Base-by-base conservation (phyloP, 495 filamentous ascomycete genomes). In the Neurospora pannonica region DNA sequence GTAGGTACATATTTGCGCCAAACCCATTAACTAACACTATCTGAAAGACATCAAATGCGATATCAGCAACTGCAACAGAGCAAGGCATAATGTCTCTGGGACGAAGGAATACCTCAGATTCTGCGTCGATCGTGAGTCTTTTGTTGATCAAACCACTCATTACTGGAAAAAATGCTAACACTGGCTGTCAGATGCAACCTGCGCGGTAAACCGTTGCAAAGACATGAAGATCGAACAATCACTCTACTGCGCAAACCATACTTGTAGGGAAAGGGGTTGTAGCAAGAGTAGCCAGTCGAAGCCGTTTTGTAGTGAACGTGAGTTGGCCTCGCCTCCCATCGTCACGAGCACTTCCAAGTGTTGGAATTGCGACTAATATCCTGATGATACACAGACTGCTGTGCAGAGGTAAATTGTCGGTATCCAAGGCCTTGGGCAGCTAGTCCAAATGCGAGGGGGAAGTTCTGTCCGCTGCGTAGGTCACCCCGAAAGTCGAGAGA, bases 261-360 rank as follows among this genome's bases (percentile, higher is more conserved):
- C 80, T 0, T 83, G 81, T 71, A 71, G 28, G 2, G 77, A 78
- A 38, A 76, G 81, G 48, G 72, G 70, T 3, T 83, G 82, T 60
- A 73, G 48, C 2, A 76, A 72, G 34, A 76, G 77, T 19, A 72
- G 77, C 17, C 70, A 73, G 0, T 21, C 60, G 2, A 67, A 73
- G 38, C 72, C 70, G 1, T 81, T 77, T 38, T 83, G 82, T 37
- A 42, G 74, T 7, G 73, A 78, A 4, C 82, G 82, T 83, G 17
- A 79, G 81, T 76, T 10, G 9, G 43, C 2, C 28, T 36, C 11
- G 31, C 5, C 31, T 9, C n/a, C n/a, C n/a, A n/a, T n/a, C 4
- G 19, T 15, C 15, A 10, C 3, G 8, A 17, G 21, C 7, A 15
- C 38, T 39, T 17, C 1, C 43, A 48, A 4, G n/a, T 21, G n/a